Evolutionary conservation across 2,329 filamentous ascomycete genomes (phyloP).

Genomic region (Hansfordia pulvinata): DNA sequence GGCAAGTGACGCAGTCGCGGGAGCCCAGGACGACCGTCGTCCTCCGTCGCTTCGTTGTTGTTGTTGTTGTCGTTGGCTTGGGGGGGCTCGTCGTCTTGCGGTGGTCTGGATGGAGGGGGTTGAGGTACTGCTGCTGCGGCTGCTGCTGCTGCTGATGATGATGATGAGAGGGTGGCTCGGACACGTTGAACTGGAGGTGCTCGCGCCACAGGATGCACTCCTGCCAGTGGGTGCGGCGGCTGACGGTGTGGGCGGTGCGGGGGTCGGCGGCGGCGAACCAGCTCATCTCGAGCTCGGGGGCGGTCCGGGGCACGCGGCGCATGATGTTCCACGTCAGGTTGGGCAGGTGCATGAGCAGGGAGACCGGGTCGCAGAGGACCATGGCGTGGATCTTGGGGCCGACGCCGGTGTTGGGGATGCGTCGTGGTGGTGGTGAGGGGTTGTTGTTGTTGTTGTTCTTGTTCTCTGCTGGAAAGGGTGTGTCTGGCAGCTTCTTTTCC

Average conservation of each 20-base stretch:
- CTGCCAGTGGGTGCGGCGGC: slow-evolving; percentile 4
- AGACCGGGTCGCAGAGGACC: slow-evolving; percentile 4
- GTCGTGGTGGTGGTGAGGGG: too few species aligned
- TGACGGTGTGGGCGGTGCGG: slow-evolving; percentile 3
- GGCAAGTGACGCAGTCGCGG: slow-evolving; percentile 10
- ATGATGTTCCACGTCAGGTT: slow-evolving; percentile 6
- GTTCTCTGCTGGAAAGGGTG: too few species aligned
- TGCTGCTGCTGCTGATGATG: too few species aligned
- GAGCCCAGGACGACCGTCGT: slow-evolving; percentile 11
- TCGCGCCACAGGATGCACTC: slow-evolving; percentile 5
- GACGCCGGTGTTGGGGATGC: too few species aligned
- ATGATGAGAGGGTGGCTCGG: too few species aligned
- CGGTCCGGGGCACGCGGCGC: not conserved
- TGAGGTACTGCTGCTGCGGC: too few species aligned
- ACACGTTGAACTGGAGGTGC: slow-evolving; percentile 2
- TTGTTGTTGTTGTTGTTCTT: too few species aligned
- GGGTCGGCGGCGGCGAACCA: slow-evolving; percentile 4
- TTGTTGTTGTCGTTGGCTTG: too few species aligned
- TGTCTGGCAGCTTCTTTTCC: too few species aligned
- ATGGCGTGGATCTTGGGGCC: slow-evolving; percentile 3
- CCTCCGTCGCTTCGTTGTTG: too few species aligned
- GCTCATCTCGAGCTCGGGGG: slow-evolving; percentile 4
- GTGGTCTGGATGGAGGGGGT: too few species aligned
- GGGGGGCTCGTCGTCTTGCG: too few species aligned
- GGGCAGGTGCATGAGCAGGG: slow-evolving; percentile 5